Percentiles rank a stretch among this genome's conserved stretches.
These are phyloP conservation scores for Cytospora piceicola DNA, from an alignment of 2,329 filamentous ascomycete species.

Conservation along the genomic window DNA sequence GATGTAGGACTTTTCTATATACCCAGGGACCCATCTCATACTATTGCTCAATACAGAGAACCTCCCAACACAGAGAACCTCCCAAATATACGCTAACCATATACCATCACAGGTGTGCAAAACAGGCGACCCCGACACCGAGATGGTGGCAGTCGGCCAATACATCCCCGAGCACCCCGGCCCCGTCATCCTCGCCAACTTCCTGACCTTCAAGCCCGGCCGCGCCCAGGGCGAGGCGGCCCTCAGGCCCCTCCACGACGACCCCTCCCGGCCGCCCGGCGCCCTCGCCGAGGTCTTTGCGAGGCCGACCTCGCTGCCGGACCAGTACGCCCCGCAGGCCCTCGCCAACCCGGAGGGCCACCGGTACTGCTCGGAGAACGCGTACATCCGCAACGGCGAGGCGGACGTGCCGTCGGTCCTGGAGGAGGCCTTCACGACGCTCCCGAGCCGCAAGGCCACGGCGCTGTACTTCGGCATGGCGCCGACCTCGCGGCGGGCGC, in stretches of 20 bases:
- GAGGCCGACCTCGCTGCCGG: conserved; percentile 44
- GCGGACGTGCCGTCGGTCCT: conserved; percentile 49
- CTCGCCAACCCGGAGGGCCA: conserved; percentile 52
- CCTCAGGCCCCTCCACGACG: conserved; percentile 43
- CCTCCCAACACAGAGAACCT: neutral
- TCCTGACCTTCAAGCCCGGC: conserved; percentile 47
- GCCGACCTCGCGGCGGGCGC: conserved; percentile 47
- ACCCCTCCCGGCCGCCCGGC: conserved; percentile 41
- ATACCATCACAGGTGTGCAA: conserved; percentile 33
- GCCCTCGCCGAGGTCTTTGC: conserved; percentile 44
- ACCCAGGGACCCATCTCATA: neutral
- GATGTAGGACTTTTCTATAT: conserved; percentile 38
- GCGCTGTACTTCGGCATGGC: conserved; percentile 56
- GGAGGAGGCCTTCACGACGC: conserved; percentile 50
- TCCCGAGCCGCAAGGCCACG: conserved; percentile 51
- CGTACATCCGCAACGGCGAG: conserved; percentile 53
- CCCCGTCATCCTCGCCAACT: conserved; percentile 42
- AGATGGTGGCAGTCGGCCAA: conserved; percentile 46
- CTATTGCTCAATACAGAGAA: neutral
- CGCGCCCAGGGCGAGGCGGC: conserved; percentile 42
- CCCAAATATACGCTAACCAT: neutral
- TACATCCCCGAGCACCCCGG: conserved; percentile 38
- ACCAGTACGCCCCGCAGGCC: conserved; percentile 49
- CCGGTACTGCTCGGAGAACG: conserved; percentile 56
- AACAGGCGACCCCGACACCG: conserved; percentile 43